These are phyloP conservation scores for Oxyria digyna DNA, from an alignment of 148 eudicot species.

Conservation along the genomic window DNA sequence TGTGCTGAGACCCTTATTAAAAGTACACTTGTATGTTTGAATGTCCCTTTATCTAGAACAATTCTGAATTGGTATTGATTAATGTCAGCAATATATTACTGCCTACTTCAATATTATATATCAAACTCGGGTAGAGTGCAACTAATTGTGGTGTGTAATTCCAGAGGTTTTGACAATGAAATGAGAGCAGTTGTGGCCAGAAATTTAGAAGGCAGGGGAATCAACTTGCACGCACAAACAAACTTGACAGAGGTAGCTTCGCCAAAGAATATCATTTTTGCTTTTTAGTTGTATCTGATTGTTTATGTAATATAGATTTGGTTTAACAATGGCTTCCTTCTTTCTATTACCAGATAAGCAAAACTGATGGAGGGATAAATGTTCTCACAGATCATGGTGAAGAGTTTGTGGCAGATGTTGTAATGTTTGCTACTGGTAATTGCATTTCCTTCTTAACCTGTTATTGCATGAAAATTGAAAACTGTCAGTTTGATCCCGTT, in stretches of 20 bases:
- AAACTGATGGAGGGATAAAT: slow-evolving; percentile 68
- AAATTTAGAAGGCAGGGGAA: slow-evolving; percentile 89
- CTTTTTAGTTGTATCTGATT: not conserved
- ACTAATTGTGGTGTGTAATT: not conserved
- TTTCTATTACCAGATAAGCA: slow-evolving; percentile 40
- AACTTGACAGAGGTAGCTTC: slow-evolving; percentile 55
- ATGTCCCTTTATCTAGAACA: not conserved
- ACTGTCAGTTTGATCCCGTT: not conserved
- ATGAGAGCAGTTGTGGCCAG: slow-evolving; percentile 91
- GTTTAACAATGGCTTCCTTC: not conserved
- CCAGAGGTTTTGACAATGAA: slow-evolving; percentile 98
- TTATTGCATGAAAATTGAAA: not conserved
- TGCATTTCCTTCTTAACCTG: not conserved
- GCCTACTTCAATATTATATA: not conserved
- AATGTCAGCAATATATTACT: not conserved
- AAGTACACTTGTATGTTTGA: not conserved
- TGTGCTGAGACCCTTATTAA: not conserved
- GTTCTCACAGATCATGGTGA: slow-evolving; percentile 84
- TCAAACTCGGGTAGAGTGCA: not conserved
- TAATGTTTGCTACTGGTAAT: slow-evolving; percentile 94
- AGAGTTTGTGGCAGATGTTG: slow-evolving; percentile 82
- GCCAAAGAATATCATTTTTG: not conserved
- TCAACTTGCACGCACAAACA: slow-evolving; percentile 70
- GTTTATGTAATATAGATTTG: not conserved
- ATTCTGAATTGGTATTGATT: not conserved